These are phyloP conservation scores for Zea luxurians DNA, from an alignment of 176 grass and related monocot genomes.

Conservation along the genomic window DNA sequence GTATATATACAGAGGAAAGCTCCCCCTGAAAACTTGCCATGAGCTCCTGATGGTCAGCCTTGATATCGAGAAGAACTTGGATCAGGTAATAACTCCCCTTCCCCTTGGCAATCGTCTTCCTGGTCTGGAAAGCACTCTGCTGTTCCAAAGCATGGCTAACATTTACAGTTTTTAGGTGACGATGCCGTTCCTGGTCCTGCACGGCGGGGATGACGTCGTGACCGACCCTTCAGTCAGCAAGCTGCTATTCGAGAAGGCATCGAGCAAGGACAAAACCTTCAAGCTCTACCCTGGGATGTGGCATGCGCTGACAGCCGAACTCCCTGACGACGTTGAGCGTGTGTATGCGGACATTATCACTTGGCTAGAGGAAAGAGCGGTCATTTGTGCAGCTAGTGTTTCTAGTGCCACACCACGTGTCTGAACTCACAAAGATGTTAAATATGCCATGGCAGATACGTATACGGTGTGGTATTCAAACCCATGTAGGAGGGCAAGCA, in stretches of 20 bases:
- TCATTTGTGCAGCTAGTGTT: background rate
- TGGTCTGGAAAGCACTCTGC: background rate
- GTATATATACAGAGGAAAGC: slow-evolving; percentile 62
- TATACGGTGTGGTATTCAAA: no score
- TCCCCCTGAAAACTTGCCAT: slow-evolving; percentile 53
- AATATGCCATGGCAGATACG: background rate
- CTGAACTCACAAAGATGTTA: background rate
- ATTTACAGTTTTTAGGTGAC: slow-evolving; percentile 43
- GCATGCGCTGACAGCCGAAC: slow-evolving; percentile 59
- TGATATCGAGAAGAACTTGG: slow-evolving; percentile 71
- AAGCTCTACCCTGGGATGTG: slow-evolving; percentile 80
- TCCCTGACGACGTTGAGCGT: slow-evolving; percentile 41
- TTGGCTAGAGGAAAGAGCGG: slow-evolving; percentile 51
- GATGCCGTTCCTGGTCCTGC: slow-evolving; percentile 65
- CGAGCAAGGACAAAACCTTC: slow-evolving; percentile 61
- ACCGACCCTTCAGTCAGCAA: slow-evolving; percentile 62
- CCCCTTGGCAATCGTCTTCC: background rate
- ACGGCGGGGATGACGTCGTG: slow-evolving; percentile 55
- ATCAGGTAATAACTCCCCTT: slow-evolving; percentile 29
- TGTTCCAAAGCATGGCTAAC: background rate
- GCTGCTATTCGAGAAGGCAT: slow-evolving; percentile 54
- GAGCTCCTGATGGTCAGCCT: slow-evolving; percentile 59
- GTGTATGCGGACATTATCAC: slow-evolving; percentile 64
- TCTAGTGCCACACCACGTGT: background rate
- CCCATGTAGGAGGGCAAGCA: no score